phyloP scores from a whole-genome alignment of 2,329 filamentous ascomycete species.

The Colletotrichum liriopes region DNA sequence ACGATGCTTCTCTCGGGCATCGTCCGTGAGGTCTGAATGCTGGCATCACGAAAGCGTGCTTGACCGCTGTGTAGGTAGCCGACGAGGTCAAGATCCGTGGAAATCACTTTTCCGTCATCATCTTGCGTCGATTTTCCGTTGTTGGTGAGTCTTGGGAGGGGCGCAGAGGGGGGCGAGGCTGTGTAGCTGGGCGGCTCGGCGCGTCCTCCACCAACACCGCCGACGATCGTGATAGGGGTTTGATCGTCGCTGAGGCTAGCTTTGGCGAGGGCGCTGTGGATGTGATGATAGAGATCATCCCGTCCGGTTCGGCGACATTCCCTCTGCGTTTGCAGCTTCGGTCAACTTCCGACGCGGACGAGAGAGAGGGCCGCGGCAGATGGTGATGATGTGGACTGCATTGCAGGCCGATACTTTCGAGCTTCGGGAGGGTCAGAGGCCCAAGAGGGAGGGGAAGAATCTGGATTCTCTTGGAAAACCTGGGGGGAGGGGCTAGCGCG shows the following conservation, averaged over 20 bases:
- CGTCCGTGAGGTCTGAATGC: not conserved
- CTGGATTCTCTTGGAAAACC: constrained; percentile 27
- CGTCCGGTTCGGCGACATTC: not conserved
- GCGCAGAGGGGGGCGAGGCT: not conserved
- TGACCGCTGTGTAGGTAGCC: not conserved
- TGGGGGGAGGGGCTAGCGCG: constrained; percentile 19
- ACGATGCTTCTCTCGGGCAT: not conserved
- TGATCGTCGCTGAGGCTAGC: constrained; percentile 2
- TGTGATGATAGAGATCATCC: not conserved
- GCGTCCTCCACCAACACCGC: constrained; percentile 3
- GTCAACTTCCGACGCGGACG: constrained; percentile 16
- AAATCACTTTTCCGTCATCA: not conserved
- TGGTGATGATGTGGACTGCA: not conserved
- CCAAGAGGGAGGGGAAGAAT: not conserved
- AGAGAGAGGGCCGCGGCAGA: not conserved
- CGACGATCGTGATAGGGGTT: not conserved
- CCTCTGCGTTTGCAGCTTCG: not conserved
- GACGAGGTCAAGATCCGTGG: not conserved
- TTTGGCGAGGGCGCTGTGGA: not conserved
- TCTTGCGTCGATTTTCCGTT: not conserved
- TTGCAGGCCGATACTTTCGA: not conserved
- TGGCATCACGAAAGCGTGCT: not conserved
- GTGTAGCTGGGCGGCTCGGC: constrained; percentile 7
- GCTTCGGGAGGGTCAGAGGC: not conserved
- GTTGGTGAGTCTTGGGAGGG: not conserved